Evolutionary conservation across 352 stramenopile genomes (phyloP), one percentile per base, ranked within the genome.

Genomic region (Pythium dissimile): DNA sequence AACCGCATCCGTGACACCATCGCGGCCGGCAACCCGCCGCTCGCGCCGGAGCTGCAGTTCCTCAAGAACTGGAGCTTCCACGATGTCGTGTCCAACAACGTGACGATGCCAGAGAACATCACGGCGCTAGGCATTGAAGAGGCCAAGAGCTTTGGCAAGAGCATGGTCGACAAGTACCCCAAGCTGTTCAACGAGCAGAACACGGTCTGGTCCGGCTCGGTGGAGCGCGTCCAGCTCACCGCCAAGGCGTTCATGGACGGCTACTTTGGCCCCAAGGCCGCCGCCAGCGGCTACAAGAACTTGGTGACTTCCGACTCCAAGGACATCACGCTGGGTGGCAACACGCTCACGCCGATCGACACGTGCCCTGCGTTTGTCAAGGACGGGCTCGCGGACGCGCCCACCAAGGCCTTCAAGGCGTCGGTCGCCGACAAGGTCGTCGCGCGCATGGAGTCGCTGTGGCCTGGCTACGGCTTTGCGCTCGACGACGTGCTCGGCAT

Each of bases 281-380:
- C 57, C 16, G 38, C 46, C 1, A 64, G 64, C 38, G 54, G 75
- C 48, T 63, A 73, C 45, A 45, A 69, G 23, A 61, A 75, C 28
- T 57, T 84, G 39, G 70, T 60, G 39, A 74, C 67, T 15, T 68
- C 64, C 31, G 59, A 67, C 54, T 71, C 64, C 43, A 76, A 63
- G 12, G 69, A 84, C 54, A 59, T 58, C 38, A 69, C 59, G 1
- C 48, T 77, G 24, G 74, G 67, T 23, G 74, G 58, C 43, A 80
- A 80, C 72, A 81, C 74, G 39, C 45, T 84, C 39, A 79, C 72
- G 35, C 74, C 74, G 0, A 81, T 84, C 30, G 67, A 84, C 48
- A 77, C 71, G 41, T 84, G 74, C 53, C 50, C 63, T 9, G 77
- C 71, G 45, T 84, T 77, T 28, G 49, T 66, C 4, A 77, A 84